These are phyloP conservation scores for Nicotiana noctiflora DNA, from an alignment of 257 asterid species.

Conservation along the genomic window DNA sequence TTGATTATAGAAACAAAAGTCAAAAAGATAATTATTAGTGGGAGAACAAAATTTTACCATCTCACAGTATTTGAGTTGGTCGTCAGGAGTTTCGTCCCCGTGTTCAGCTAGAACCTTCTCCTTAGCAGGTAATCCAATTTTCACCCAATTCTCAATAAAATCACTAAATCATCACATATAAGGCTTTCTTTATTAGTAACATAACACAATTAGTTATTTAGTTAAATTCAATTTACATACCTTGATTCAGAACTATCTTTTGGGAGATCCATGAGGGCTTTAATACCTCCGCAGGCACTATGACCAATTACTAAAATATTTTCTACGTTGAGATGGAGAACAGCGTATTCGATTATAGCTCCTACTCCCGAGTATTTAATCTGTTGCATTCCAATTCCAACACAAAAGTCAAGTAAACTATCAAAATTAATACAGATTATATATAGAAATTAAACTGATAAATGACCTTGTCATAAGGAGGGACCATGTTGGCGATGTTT, in stretches of 20 bases:
- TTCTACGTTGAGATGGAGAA: constrained; percentile 24
- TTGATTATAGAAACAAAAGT: background rate
- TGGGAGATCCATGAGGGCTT: too few relatives aligned
- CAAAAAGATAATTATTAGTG: background rate
- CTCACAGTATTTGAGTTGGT: constrained; percentile 51
- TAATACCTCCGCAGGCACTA: too few relatives aligned
- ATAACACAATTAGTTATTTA: background rate
- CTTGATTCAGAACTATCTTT: constrained; percentile 30
- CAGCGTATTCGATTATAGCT: constrained; percentile 76
- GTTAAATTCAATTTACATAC: constrained; percentile 20
- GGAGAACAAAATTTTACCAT: constrained; percentile 34
- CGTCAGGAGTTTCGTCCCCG: constrained; percentile 23
- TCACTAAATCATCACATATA: constrained; percentile 29
- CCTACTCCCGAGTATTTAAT: constrained; percentile 61
- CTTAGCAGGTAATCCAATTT: constrained; percentile 74
- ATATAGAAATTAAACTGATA: background rate
- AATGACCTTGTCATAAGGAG: constrained; percentile 57
- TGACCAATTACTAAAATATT: too few relatives aligned
- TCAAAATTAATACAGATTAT: background rate
- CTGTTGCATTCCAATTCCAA: constrained; percentile 30
- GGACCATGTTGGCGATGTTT: constrained; percentile 58
- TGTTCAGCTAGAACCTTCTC: constrained; percentile 44
- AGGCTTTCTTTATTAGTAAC: background rate
- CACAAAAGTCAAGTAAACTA: background rate
- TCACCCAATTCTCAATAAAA: constrained; percentile 92